Evolutionary conservation across 2,329 filamentous ascomycete genomes (phyloP).

Genomic region (Clarireedia monteithiana): DNA sequence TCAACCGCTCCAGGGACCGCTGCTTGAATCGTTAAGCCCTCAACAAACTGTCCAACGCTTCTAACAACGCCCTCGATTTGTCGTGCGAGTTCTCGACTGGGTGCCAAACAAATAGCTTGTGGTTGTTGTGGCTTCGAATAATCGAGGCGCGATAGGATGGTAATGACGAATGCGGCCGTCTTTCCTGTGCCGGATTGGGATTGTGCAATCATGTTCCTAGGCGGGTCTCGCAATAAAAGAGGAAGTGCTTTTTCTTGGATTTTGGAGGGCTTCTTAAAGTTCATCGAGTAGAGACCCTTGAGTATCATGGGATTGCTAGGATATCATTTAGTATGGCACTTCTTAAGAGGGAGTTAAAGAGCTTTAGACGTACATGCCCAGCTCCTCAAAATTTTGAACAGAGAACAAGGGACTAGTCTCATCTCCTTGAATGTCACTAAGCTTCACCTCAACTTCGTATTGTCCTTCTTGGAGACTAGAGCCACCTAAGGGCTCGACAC

Average conservation of each 20-base stretch:
- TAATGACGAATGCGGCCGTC: slow-evolving; percentile 92
- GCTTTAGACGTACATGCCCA: slow-evolving; percentile 57
- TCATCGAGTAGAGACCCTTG: slow-evolving; percentile 70
- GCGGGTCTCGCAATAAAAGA: slow-evolving; percentile 78
- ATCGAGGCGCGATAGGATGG: slow-evolving; percentile 82
- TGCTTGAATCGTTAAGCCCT: slow-evolving; percentile 66
- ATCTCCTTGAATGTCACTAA: slow-evolving; percentile 82
- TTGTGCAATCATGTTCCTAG: slow-evolving; percentile 90
- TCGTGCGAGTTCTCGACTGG: slow-evolving; percentile 86
- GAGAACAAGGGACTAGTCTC: slow-evolving; percentile 83
- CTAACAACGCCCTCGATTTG: slow-evolving; percentile 85
- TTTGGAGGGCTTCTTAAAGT: slow-evolving; percentile 93
- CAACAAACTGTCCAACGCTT: slow-evolving; percentile 77
- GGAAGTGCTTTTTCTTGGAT: slow-evolving; percentile 94
- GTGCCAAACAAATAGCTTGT: slow-evolving; percentile 83
- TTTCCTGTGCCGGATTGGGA: slow-evolving; percentile 99
- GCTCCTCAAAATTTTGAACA: slow-evolving; percentile 72
- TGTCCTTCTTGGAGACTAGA: slow-evolving; percentile 60
- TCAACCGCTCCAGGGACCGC: slow-evolving; percentile 74
- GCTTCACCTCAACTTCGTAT: slow-evolving; percentile 86
- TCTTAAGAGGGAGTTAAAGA: not conserved
- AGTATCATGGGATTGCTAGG: slow-evolving; percentile 55
- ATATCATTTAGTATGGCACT: slow-evolving; percentile 8
- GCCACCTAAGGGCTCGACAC: slow-evolving; percentile 34
- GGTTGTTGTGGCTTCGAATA: slow-evolving; percentile 59